These are phyloP conservation scores for Urochloa ruziziensis DNA, from an alignment of 176 grass and related monocot genomes.

Conservation along the genomic window DNA sequence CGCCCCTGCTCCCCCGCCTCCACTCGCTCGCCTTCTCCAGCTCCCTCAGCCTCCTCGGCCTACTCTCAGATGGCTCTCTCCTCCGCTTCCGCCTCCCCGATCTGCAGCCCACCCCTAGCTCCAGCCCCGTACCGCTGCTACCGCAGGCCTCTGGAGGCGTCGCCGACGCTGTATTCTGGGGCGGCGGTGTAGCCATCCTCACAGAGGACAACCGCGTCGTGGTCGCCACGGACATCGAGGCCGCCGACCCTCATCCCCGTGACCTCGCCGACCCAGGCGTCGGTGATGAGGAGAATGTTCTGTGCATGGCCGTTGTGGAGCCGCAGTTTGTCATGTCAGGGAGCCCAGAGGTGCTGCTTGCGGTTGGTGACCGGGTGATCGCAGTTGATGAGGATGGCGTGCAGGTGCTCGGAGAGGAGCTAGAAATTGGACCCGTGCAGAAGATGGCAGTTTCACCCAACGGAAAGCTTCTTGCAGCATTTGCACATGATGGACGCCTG, in stretches of 20 bases:
- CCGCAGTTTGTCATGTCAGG: slow-evolving; percentile 89
- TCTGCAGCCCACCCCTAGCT: slow-evolving; percentile 56
- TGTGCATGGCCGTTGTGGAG: slow-evolving; percentile 85
- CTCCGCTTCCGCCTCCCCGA: slow-evolving; percentile 70
- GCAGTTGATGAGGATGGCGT: slow-evolving; percentile 74
- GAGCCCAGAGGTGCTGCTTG: slow-evolving; percentile 82
- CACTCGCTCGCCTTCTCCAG: slow-evolving; percentile 85
- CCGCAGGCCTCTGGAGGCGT: slow-evolving; percentile 61
- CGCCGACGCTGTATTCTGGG: slow-evolving; percentile 85
- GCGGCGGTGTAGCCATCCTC: slow-evolving; percentile 69
- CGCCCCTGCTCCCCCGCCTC: slow-evolving; percentile 67
- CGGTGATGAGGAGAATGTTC: slow-evolving; percentile 63
- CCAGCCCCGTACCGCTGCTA: slow-evolving; percentile 50
- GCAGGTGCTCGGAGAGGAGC: slow-evolving; percentile 63
- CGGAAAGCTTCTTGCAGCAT: slow-evolving; percentile 84
- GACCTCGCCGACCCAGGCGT: slow-evolving; percentile 68
- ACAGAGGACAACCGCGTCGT: slow-evolving; percentile 67
- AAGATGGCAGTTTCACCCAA: slow-evolving; percentile 92
- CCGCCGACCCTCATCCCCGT: slow-evolving; percentile 56
- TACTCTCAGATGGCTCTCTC: slow-evolving; percentile 83
- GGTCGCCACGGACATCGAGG: slow-evolving; percentile 41
- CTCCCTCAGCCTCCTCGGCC: slow-evolving; percentile 66
- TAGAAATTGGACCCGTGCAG: slow-evolving; percentile 87
- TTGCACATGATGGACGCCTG: slow-evolving; percentile 77
- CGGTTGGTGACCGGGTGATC: slow-evolving; percentile 72